Evolutionary conservation across 192 early-diverging fungal species (phyloP).

Genomic region (Backusella psychrophila): DNA sequence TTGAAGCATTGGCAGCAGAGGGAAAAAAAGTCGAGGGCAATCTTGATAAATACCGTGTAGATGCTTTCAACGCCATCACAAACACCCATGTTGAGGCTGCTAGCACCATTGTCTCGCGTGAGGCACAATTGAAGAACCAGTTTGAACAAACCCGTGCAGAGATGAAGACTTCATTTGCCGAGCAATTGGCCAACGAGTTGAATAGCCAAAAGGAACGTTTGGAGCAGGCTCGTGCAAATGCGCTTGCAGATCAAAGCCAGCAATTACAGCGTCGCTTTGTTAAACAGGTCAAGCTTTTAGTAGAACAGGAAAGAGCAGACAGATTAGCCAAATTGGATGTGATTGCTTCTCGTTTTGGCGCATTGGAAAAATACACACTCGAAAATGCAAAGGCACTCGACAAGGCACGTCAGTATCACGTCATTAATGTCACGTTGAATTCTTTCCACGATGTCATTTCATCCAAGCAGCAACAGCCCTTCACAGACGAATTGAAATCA

Average conservation of each 20-base stretch:
- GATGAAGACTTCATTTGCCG: not conserved
- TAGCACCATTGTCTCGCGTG: constrained; percentile 40
- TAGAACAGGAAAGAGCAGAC: constrained; percentile 86
- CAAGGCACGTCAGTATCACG: constrained; percentile 55
- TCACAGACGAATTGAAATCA: constrained; percentile 65
- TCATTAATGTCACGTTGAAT: constrained; percentile 58
- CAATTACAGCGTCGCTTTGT: constrained; percentile 75
- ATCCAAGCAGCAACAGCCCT: constrained; percentile 48
- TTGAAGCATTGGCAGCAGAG: constrained; percentile 39
- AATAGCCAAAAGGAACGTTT: constrained; percentile 28
- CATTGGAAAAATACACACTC: constrained; percentile 63
- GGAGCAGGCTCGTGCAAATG: constrained; percentile 47
- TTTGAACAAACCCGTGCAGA: constrained; percentile 14
- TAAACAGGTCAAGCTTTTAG: constrained; percentile 66
- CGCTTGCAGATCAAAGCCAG: constrained; percentile 61
- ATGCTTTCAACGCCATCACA: constrained; percentile 46
- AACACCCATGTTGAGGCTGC: constrained; percentile 43
- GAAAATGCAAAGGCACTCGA: constrained; percentile 66
- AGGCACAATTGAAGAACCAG: constrained; percentile 45
- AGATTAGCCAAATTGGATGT: constrained; percentile 82
- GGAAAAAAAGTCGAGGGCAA: constrained; percentile 48
- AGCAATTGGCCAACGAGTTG: constrained; percentile 23
- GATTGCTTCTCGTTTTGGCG: constrained; percentile 68
- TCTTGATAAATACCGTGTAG: constrained; percentile 54
- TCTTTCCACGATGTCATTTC: constrained; percentile 55